Evolutionary conservation across 441 rosid species (phyloP), one percentile per base, ranked within the genome.

Genomic region (Arabidopsis lyrata): DNA sequence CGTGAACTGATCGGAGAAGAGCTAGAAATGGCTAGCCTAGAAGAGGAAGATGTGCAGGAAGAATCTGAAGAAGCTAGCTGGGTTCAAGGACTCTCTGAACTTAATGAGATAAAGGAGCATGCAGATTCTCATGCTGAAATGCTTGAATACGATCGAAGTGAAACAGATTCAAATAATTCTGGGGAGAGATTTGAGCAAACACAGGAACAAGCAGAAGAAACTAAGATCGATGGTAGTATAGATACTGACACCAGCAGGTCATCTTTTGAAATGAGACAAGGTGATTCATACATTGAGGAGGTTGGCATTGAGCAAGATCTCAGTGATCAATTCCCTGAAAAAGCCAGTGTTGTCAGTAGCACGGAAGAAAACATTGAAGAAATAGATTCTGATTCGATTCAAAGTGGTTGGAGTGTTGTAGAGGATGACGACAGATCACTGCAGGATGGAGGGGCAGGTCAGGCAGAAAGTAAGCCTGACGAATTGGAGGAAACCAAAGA

Each of bases 361-460:
- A 74, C 47, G 24, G 86, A 74, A 75, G 79, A 81, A 59, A 75
- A 53, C 66, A 41, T 73, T 76, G 88, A 81, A 50, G 89, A 86
- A 63, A 68, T 68, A 68, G 76, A 59, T 77, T 68, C 75, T 74
- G 85, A 80, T 76, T 75, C 82, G 29, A 82, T 84, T 71, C 80
- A 79, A 74, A 75, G 68, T 61, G 55, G 75, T 57, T 67, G 78
- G 83, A 75, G 86, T 75, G 79, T 62, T 35, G 66, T 74, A 63
- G 83, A 80, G 47, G 81, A 80, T 60, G 85, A 82, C 7, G 66
- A 53, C 53, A 66, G 62, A 62, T 42, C 69, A 73, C 36, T 65
- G 54, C 73, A 72, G 52, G 52, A 59, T 60, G 65, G 27, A 54
- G 72, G 59, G 65, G 78, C 64, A 47, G 44, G 65, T 38, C 64